phyloP scores from a whole-genome alignment of 768 basidiomycete species.

The Leccinellum rugosiceps region DNA sequence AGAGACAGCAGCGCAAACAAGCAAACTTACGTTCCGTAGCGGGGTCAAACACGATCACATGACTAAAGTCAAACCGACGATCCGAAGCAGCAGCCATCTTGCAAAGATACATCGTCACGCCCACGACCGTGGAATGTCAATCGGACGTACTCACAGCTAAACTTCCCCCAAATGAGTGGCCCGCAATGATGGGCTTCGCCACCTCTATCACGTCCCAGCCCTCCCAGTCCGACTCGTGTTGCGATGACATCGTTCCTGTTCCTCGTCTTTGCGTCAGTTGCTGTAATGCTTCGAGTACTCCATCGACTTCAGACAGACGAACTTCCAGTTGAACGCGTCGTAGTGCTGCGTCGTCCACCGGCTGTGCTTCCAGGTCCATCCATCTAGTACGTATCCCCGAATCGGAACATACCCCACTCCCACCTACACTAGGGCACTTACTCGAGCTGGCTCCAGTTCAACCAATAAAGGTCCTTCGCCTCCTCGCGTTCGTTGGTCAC shows the following conservation, averaged over 20 bases:
- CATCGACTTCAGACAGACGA: conserved; percentile 38
- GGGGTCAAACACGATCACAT: conserved; percentile 29
- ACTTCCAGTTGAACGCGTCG: conserved; percentile 32
- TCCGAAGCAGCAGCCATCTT: conserved; percentile 27
- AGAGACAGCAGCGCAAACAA: conserved; percentile 11
- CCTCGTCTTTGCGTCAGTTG: background rate
- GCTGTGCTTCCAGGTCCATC: conserved; percentile 31
- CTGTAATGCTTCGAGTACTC: conserved; percentile 21
- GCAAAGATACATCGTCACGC: background rate
- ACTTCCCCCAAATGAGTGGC: conserved; percentile 34
- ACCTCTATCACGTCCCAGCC: conserved; percentile 19
- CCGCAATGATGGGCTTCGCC: conserved; percentile 25
- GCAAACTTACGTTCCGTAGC: conserved; percentile 23
- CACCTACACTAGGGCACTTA: conserved; percentile 4
- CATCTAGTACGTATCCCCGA: conserved; percentile 12
- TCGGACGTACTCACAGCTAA: conserved; percentile 20
- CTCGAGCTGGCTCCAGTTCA: conserved; percentile 31
- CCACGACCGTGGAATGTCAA: background rate
- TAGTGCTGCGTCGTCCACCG: conserved; percentile 31
- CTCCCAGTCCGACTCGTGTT: conserved; percentile 18
- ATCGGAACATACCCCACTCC: background rate
- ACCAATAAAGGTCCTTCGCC: conserved; percentile 31
- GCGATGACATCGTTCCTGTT: background rate
- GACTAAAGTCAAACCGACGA: conserved; percentile 22
- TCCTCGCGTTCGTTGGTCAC: conserved; percentile 20